Percentiles rank a stretch among this genome's conserved stretches.
Evolutionary conservation across 176 grass and related monocot genomes (phyloP).

Genomic region (Bromus sterilis): DNA sequence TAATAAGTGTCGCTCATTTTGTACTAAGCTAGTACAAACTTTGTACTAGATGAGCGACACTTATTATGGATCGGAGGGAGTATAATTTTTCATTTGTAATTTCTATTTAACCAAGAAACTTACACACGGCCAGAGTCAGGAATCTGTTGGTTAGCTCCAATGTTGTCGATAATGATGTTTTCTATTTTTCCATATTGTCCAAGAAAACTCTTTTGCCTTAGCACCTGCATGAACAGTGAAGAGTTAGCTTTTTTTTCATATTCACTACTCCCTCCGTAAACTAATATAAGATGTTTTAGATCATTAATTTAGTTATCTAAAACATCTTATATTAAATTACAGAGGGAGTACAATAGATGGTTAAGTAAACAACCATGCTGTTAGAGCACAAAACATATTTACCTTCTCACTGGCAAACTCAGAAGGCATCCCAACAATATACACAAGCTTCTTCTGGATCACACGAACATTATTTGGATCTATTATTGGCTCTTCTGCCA

Average conservation of each 20-base stretch:
- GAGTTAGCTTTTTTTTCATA: not conserved
- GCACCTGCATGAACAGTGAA: constrained; percentile 26
- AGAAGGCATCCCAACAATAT: constrained; percentile 57
- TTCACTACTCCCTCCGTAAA: too few relatives aligned
- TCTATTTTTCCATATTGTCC: constrained; percentile 72
- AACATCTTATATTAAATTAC: too few relatives aligned
- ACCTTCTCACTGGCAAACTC: constrained; percentile 46
- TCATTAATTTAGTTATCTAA: too few relatives aligned
- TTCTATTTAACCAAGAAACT: constrained; percentile 22
- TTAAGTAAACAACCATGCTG: not conserved
- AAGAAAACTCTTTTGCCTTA: constrained; percentile 49
- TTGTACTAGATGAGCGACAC: too few relatives aligned
- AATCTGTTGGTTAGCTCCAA: constrained; percentile 46
- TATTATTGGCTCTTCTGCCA: constrained; percentile 32
- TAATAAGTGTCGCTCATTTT: too few relatives aligned
- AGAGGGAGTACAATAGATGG: not conserved
- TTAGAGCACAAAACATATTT: not conserved
- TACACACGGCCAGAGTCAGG: constrained; percentile 55
- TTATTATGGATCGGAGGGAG: too few relatives aligned
- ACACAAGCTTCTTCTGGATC: constrained; percentile 60
- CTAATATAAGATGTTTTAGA: too few relatives aligned
- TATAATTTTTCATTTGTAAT: not conserved
- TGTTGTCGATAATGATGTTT: constrained; percentile 45
- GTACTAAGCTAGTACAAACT: too few relatives aligned
- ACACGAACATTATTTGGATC: constrained; percentile 44